Conservation (phyloP, 177 flowering plant genomes). For the Vitis hybrid region DNA sequence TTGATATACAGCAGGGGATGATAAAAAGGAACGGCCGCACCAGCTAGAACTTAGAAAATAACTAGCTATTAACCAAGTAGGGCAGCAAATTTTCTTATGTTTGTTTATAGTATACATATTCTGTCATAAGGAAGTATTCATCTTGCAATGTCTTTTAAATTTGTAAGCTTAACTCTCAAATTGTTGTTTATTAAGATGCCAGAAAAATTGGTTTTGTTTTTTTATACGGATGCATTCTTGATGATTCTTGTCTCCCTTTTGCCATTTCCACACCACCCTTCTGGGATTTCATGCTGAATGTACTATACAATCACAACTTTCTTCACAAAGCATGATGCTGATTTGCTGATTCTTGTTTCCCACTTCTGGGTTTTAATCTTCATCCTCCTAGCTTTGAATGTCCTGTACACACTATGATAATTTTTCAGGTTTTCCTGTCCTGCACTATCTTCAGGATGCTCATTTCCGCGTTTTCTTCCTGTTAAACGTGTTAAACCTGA, state of each 20-base stretch:
- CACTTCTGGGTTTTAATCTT: not conserved
- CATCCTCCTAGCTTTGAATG: no score
- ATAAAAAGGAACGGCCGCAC: conserved; percentile 8
- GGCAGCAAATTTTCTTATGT: conserved; percentile 24
- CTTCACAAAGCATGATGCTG: no score
- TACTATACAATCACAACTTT: no score
- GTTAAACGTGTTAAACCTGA: no score
- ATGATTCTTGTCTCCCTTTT: not conserved
- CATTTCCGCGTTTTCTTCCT: no score
- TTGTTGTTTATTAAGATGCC: conserved; percentile 19
- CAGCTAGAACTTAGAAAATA: conserved; percentile 30
- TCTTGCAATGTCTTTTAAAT: conserved; percentile 25
- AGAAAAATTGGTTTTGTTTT: conserved; percentile 13
- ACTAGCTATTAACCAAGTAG: conserved; percentile 35
- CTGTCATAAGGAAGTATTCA: conserved; percentile 25
- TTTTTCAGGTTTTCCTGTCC: no score
- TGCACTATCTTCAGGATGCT: no score
- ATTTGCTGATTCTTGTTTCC: not conserved
- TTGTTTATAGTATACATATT: conserved; percentile 47
- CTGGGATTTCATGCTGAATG: no score
- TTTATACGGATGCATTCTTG: not conserved
- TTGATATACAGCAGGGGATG: conserved; percentile 20
- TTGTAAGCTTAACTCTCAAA: conserved; percentile 17
- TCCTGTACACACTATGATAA: no score
- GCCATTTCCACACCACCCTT: not conserved